These are phyloP conservation scores for Hymenoscyphus scutula DNA, from an alignment of 2,329 filamentous ascomycete genomes.

Conservation along the genomic window DNA sequence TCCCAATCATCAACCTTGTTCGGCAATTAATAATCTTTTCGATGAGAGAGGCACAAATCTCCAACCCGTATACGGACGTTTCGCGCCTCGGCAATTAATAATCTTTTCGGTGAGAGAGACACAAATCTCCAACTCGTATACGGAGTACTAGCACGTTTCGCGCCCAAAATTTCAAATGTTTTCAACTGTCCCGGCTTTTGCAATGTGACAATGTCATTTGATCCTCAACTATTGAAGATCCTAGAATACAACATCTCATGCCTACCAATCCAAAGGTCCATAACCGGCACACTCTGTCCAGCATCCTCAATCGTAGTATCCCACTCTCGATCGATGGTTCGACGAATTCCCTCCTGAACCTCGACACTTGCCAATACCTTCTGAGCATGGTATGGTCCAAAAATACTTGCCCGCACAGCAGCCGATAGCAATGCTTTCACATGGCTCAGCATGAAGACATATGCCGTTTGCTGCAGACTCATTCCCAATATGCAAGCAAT, in stretches of 20 bases:
- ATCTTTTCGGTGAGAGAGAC: background rate
- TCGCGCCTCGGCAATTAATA: background rate
- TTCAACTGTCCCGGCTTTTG: background rate
- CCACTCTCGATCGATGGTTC: conserved; percentile 60
- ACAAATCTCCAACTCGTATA: background rate
- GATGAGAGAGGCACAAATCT: background rate
- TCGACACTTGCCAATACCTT: conserved; percentile 62
- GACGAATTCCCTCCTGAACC: conserved; percentile 56
- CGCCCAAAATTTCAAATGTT: background rate
- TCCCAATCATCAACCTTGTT: background rate
- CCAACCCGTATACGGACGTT: background rate
- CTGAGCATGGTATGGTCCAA: conserved; percentile 80
- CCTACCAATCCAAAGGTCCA: conserved; percentile 81
- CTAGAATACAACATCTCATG: conserved; percentile 82
- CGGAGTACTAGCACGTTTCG: background rate
- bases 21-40: background rate
- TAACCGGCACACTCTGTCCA: conserved; percentile 70
- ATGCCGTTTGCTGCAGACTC: conserved; percentile 60
- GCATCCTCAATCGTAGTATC: conserved; percentile 60
- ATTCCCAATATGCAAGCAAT: conserved; percentile 63
- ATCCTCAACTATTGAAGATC: conserved; percentile 73
- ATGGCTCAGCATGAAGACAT: conserved; percentile 74
- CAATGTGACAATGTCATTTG: background rate
- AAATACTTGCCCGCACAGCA: conserved; percentile 71
- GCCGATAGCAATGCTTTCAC: conserved; percentile 74